Base-by-base conservation (phyloP, 441 rosid genomes). In the Hura crepitans region DNA sequence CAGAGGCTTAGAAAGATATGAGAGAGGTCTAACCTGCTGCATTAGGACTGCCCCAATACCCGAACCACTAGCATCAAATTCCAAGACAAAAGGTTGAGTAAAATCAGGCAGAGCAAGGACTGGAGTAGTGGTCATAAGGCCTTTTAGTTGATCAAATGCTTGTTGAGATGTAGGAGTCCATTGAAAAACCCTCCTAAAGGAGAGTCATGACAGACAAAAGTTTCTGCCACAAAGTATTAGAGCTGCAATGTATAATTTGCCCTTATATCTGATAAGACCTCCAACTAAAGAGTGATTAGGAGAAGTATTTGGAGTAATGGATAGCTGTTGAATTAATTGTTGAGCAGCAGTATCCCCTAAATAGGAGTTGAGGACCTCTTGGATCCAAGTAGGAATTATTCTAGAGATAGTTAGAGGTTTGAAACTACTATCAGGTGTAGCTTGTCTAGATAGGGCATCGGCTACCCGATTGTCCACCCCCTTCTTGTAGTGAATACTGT, bases 401-500 rank as follows among this genome's bases (percentile, higher is more conserved):
- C 0, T 0, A 2, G 10, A 30, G 0, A 33, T 1, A 1, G 27
- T 23, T 30, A 12, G 3, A 56, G 13, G 4, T n/a, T 0, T 0
- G 10, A 7, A 0, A 10, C n/a, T n/a, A n/a, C n/a, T n/a, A n/a
- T n/a, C 2, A 15, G 11, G 0, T 6, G 6, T 2, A 3, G 1
- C 22, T 4, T 10, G 3, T 14, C 65, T 22, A 1, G 53, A 43
- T 1, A 43, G 1, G 14, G 66, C 66, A 62, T 62, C 22, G 3
- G 13, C 35, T 4, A 27, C 35, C 22, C 2, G 22, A 9, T 62
- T 43, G 2, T 62, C 12, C 4, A 42, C 31, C 0, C 66, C 53
- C n/a, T 43, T 42, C 6, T 14, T 62, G 20, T 62, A 42, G 7
- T 30, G 18, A 17, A 59, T 63, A 0, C 8, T 63, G 14, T 63